Evolutionary conservation across 2,329 filamentous ascomycete genomes (phyloP).

Genomic region (Penicillium sp.): DNA sequence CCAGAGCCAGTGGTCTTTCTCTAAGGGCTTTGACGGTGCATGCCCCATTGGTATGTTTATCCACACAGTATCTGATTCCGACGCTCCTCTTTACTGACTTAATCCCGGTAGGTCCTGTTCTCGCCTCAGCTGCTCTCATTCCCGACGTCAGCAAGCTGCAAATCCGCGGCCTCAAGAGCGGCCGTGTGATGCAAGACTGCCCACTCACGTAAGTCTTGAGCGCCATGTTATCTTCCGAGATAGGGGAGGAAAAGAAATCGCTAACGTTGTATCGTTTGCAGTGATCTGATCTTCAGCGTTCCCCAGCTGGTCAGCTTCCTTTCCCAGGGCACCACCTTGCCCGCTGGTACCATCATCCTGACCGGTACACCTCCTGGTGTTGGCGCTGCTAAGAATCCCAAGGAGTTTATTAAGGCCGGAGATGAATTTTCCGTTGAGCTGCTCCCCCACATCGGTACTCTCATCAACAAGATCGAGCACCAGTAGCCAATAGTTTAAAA

Average conservation of each 20-base stretch:
- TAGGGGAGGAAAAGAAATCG: neutral
- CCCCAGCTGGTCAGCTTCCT: conserved; percentile 46
- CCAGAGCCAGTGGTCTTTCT: conserved; percentile 60
- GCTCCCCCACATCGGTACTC: conserved; percentile 51
- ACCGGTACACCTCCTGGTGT: conserved; percentile 49
- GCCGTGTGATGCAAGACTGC: conserved; percentile 54
- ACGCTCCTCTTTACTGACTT: neutral
- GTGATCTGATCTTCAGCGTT: conserved; percentile 58
- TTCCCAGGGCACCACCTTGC: conserved; percentile 46
- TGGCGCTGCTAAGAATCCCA: conserved; percentile 42
- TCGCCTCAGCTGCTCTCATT: conserved; percentile 47
- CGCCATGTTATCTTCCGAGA: neutral
- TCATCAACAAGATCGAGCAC: conserved; percentile 48
- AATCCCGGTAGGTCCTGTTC: conserved; percentile 45
- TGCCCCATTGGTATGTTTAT: conserved; percentile 51
- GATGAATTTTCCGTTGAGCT: conserved; percentile 54
- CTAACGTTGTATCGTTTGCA: conserved; percentile 26
- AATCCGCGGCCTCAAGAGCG: conserved; percentile 49
- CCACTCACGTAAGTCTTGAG: conserved; percentile 40
- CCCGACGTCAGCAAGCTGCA: conserved; percentile 36
- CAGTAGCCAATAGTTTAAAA: conserved; percentile 15
- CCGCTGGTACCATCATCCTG: conserved; percentile 46
- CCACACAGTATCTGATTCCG: neutral
- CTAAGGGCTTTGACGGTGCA: conserved; percentile 61
- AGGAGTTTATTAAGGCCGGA: conserved; percentile 48